Conservation (phyloP, 1,139 yeast genomes). For the Saccharomyces hybrid region DNA sequence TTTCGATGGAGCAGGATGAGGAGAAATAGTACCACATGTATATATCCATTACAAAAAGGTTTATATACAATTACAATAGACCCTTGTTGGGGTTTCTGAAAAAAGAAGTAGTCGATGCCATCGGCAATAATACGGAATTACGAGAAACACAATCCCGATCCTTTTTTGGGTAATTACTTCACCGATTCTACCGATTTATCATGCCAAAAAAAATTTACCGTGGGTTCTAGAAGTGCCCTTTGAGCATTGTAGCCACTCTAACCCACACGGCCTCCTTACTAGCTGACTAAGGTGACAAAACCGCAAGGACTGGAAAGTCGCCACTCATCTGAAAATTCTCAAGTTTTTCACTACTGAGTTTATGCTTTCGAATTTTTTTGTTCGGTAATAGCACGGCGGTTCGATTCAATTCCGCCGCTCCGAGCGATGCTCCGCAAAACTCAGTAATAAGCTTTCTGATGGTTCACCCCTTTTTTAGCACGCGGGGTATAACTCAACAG, state of each 20-base stretch:
- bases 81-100: background rate
- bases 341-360: background rate
- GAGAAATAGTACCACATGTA: background rate
- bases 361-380: background rate
- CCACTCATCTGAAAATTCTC: background rate
- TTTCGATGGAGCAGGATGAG: background rate
- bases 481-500: background rate
- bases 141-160: background rate
- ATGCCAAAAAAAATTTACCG: background rate
- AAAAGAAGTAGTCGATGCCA: background rate
- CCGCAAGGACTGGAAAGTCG: background rate
- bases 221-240: background rate
- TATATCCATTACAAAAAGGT: background rate
- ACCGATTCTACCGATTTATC: background rate
- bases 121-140: background rate
- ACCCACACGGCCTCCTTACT: background rate
- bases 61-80: background rate
- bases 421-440: conserved; percentile 1
- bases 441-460: background rate
- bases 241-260: background rate
- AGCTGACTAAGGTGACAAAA: background rate
- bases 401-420: background rate
- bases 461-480: background rate
- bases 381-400: background rate
- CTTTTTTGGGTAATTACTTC: background rate